Conservation (phyloP, 176 grass and related monocot genomes). For the Saccharum officinarum region DNA sequence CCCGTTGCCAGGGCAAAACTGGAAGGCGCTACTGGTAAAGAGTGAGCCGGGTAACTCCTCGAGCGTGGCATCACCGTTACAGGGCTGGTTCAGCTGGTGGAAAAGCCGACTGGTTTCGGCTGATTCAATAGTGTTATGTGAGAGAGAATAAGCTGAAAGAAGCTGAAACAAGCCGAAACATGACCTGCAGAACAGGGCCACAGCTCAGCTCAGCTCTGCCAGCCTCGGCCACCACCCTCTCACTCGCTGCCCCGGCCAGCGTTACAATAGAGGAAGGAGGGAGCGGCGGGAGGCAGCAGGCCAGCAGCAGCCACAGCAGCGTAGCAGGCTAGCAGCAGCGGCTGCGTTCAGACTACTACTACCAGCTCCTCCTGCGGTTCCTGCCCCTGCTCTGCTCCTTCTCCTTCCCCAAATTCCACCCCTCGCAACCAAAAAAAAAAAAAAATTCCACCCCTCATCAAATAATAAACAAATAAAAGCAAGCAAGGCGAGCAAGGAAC, state of each 20-base stretch:
- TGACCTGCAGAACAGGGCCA: no score
- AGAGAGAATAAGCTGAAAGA: no score
- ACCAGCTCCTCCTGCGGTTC: not conserved
- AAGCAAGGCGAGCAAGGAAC: not conserved
- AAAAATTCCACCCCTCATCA: no score
- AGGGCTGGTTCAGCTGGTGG: no score
- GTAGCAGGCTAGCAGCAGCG: slow-evolving; percentile 11
- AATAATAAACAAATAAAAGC: slow-evolving; percentile 37
- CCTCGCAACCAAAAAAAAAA: no score
- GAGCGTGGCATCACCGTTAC: not conserved
- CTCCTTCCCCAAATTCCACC: slow-evolving; percentile 41
- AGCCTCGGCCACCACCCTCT: not conserved
- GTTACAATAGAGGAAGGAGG: slow-evolving; percentile 25
- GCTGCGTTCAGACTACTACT: slow-evolving; percentile 33
- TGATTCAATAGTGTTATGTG: no score
- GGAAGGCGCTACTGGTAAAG: not conserved
- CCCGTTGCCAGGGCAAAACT: not conserved
- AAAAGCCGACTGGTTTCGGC: no score
- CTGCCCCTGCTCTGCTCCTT: not conserved
- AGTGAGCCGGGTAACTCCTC: not conserved
- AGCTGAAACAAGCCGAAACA: no score
- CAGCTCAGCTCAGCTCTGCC: no score
- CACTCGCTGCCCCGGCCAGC: not conserved
- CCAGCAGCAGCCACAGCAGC: not conserved
- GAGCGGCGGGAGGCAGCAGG: not conserved